These are phyloP conservation scores for Phytophthora fragariaefolia DNA, from an alignment of 352 stramenopile species.

Conservation along the genomic window DNA sequence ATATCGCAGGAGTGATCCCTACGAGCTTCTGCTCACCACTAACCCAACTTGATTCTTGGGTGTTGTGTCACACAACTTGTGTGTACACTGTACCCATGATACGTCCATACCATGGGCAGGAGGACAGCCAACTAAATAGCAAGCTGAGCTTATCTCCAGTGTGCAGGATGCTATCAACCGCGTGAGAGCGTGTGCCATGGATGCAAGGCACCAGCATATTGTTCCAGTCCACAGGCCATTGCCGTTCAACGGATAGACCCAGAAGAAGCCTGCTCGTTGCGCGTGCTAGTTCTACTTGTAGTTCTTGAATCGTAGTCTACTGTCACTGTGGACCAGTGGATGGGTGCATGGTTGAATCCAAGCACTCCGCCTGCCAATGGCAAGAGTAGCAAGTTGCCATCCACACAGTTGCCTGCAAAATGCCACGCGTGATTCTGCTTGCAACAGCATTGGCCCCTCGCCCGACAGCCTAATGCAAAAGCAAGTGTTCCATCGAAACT, in stretches of 20 bases:
- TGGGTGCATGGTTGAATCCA: background rate
- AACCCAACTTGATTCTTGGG: background rate
- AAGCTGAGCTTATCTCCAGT: slow-evolving; percentile 1
- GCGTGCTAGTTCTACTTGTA: background rate
- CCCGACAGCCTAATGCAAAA: slow-evolving; percentile 6
- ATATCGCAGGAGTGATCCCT: background rate
- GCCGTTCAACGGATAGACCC: background rate
- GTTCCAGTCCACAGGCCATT: too few species aligned
- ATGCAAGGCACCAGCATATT: too few species aligned
- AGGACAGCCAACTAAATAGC: background rate
- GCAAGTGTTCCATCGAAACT: slow-evolving; percentile 30
- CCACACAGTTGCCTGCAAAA: too few species aligned
- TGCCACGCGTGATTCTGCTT: background rate
- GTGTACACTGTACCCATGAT: background rate
- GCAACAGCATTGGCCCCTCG: slow-evolving; percentile 7
- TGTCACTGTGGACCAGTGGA: too few species aligned
- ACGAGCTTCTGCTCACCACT: background rate
- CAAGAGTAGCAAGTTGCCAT: too few species aligned
- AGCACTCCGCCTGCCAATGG: background rate
- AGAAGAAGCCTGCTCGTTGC: background rate
- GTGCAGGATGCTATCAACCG: background rate
- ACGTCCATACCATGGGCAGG: background rate
- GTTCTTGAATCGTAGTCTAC: background rate
- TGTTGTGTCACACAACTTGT: too few species aligned
- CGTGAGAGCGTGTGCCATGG: too few species aligned